These are phyloP conservation scores for Phytophthora parvispora DNA, from an alignment of 352 stramenopile genomes.

Conservation along the genomic window DNA sequence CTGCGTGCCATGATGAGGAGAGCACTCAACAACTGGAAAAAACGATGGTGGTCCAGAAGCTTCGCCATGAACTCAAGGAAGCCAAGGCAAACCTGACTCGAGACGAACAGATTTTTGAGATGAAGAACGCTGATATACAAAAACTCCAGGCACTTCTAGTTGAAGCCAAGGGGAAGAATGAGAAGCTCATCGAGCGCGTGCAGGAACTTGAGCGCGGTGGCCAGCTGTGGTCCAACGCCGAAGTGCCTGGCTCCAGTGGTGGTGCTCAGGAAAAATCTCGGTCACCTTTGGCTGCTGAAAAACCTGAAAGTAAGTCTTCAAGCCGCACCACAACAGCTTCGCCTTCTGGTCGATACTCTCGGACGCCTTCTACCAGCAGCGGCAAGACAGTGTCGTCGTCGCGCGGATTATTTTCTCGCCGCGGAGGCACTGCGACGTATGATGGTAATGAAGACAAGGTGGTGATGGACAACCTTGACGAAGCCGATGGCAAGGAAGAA, in stretches of 20 bases:
- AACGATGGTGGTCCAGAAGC: slow-evolving; percentile 35
- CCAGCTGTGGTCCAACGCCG: slow-evolving; percentile 71
- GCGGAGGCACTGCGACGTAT: slow-evolving; percentile 38
- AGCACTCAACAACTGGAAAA: slow-evolving; percentile 25
- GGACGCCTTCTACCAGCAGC: slow-evolving; percentile 14
- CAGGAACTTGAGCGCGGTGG: slow-evolving; percentile 75
- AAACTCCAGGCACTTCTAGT: slow-evolving; percentile 62
- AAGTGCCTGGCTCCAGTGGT: background rate
- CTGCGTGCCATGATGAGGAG: slow-evolving; percentile 1
- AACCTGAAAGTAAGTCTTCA: slow-evolving; percentile 11
- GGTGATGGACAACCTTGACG: slow-evolving; percentile 62
- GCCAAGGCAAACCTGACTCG: slow-evolving; percentile 73
- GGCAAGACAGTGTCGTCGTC: slow-evolving; percentile 53
- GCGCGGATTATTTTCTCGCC: slow-evolving; percentile 70
- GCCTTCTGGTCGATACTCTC: slow-evolving; percentile 7
- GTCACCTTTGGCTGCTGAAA: background rate
- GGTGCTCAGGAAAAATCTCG: slow-evolving; percentile 7
- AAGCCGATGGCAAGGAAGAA: slow-evolving; percentile 27
- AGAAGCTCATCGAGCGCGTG: slow-evolving; percentile 74
- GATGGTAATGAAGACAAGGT: slow-evolving; percentile 74
- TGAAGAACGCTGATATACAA: slow-evolving; percentile 85
- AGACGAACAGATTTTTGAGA: slow-evolving; percentile 89
- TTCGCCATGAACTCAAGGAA: slow-evolving; percentile 69
- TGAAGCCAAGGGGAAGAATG: slow-evolving; percentile 80
- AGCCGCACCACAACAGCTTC: slow-evolving; percentile 23